A percentile compares a stretch with the other conserved stretches of the same genome.
These are phyloP conservation scores for Colletotrichum sp. DNA, from an alignment of 2,329 filamentous ascomycete genomes.

Conservation along the genomic window DNA sequence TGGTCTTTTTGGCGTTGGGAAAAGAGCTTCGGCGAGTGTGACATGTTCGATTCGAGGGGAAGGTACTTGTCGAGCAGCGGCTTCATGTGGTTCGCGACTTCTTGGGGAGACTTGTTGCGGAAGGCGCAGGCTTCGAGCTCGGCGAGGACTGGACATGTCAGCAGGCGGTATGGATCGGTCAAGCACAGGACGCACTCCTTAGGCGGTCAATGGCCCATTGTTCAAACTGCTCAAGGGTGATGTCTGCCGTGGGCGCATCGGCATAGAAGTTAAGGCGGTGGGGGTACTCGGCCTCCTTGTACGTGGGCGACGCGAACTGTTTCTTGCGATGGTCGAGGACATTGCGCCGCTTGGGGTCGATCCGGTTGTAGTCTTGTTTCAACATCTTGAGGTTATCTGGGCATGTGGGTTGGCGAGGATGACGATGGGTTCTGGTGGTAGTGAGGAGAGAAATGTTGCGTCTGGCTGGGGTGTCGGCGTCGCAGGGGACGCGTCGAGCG, in stretches of 20 bases:
- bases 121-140: conserved; percentile 95
- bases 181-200: conserved; percentile 60
- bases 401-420: not conserved
- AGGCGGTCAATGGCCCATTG: conserved; percentile 97
- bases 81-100: conserved; percentile 84
- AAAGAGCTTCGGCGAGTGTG: conserved; percentile 61
- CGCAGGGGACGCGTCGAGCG: conserved; percentile 12
- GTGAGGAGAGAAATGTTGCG: not conserved
- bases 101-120: conserved; percentile 83
- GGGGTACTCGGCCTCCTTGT: conserved; percentile 79
- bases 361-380: conserved; percentile 56
- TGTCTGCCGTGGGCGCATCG: conserved; percentile 87
- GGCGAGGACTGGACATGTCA: conserved; percentile 67
- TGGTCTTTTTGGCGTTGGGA: conserved; percentile 91
- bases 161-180: not conserved
- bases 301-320: conserved; percentile 81
- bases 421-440: not conserved
- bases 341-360: conserved; percentile 76
- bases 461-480: not conserved
- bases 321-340: conserved; percentile 81
- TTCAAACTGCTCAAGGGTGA: conserved; percentile 96
- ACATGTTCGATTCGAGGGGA: conserved; percentile 78
- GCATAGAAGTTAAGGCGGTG: conserved; percentile 92
- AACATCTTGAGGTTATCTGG: conserved; percentile 40
- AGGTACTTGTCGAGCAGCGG: conserved; percentile 88